Conservation (phyloP, 108 stramenopile genomes). For the Conticribra weissflogii region DNA sequence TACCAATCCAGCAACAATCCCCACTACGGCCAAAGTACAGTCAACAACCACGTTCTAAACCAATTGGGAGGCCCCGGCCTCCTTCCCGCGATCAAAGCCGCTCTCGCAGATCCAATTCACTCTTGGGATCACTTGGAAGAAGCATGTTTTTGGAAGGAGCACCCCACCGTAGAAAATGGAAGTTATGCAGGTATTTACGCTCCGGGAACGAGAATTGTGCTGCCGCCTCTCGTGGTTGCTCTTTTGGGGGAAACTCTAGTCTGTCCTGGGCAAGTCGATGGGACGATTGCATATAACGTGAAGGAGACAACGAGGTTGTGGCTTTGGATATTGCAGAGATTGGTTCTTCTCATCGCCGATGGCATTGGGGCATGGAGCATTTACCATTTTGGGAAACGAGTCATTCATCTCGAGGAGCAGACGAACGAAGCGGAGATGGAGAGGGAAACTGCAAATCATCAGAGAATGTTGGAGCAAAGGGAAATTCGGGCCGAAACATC, state of each 20-base stretch:
- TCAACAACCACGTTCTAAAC: neutral
- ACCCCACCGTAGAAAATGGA: neutral
- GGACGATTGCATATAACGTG: too few relatives aligned
- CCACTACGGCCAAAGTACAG: too few relatives aligned
- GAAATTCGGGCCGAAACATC: too few relatives aligned
- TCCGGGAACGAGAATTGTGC: slow-evolving; percentile 23
- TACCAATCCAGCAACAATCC: too few relatives aligned
- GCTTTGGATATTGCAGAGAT: slow-evolving; percentile 4
- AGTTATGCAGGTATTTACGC: slow-evolving; percentile 18
- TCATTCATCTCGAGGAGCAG: slow-evolving; percentile 18
- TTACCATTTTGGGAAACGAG: slow-evolving; percentile 16
- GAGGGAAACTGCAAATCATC: too few relatives aligned
- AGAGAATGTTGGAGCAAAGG: slow-evolving; percentile 4
- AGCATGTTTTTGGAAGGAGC: slow-evolving; percentile 25
- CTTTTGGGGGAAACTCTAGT: slow-evolving; percentile 23
- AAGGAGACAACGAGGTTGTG: neutral
- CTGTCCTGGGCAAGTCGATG: neutral
- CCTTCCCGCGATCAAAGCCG: slow-evolving; percentile 21
- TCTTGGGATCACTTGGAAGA: slow-evolving; percentile 45
- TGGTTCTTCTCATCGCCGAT: slow-evolving; percentile 29
- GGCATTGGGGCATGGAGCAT: slow-evolving; percentile 33
- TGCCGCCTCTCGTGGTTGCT: slow-evolving; percentile 34
- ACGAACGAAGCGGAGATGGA: slow-evolving; percentile 43
- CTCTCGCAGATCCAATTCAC: slow-evolving; percentile 31
- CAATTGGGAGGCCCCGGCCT: slow-evolving; percentile 6